Conservation (phyloP, 768 basidiomycete species). For the Exidia glandulosa region DNA sequence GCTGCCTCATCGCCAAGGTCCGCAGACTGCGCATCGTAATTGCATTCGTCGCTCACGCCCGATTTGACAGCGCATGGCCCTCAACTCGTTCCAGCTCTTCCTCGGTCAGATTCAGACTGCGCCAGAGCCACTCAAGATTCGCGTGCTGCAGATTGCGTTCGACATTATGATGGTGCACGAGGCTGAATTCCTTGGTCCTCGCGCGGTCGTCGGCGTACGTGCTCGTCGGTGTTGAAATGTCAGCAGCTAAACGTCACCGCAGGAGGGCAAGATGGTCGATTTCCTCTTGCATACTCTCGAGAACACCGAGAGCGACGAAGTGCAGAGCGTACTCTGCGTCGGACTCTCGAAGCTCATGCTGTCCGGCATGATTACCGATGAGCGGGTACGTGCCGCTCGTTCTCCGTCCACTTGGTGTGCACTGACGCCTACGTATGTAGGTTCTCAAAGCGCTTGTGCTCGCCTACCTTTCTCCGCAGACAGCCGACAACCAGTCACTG, state of each 20-base stretch:
- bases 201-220: not conserved
- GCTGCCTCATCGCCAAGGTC: conserved; percentile 75
- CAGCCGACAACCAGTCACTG: conserved; percentile 68
- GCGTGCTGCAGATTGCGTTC: conserved; percentile 70
- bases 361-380: conserved; percentile 62
- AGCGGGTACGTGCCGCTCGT: conserved; percentile 38
- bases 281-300: conserved; percentile 46
- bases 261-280: conserved; percentile 54
- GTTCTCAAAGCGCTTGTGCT: conserved; percentile 39
- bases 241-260: not conserved
- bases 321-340: conserved; percentile 61
- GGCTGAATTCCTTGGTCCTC: conserved; percentile 41
- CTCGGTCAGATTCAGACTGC: conserved; percentile 56
- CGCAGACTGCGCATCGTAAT: conserved; percentile 17
- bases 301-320: conserved; percentile 46
- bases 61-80: conserved; percentile 29
- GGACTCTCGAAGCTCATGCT: conserved; percentile 83
- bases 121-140: conserved; percentile 53
- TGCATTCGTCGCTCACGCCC: not conserved
- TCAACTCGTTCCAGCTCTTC: conserved; percentile 69
- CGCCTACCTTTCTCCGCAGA: conserved; percentile 71
- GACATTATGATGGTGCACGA: conserved; percentile 84
- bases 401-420: not conserved
- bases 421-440: conserved; percentile 15
- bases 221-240: not conserved